Evolutionary conservation across 345 rosid genomes (phyloP), one percentile per base, ranked within the genome.

Genomic region (Populus nigra): DNA sequence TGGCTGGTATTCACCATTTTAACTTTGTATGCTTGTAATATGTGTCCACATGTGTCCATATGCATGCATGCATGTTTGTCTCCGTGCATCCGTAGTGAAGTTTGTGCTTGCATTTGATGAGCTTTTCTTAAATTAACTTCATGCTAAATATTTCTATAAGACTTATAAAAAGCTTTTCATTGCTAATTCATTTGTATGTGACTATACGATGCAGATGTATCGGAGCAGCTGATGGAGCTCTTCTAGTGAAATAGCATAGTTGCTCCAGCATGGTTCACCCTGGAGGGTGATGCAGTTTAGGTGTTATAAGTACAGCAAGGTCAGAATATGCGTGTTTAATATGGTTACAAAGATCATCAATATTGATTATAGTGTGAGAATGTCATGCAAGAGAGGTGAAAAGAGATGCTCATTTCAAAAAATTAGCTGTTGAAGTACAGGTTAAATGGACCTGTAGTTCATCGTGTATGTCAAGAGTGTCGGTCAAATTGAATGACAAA

Each of bases 201-300:
- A 38, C 33, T 71, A 16, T 55, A 27, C 31, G 33, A 35, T 87
- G 91, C 91, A 92, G 93, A 90, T 82, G 89, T 92, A 66, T 76
- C 89, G 0, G 84, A 88, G 78, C 97, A 92, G 82, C 80, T 92
- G 88, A 86, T 90, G 92, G 97, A 92, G 91, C 89, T 92, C 57
- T 84, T 88, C 71, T 85, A 81, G 74, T 50, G 50, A 68, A 71
- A 77, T 13, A 45, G 50, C 35, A 0, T 15, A 78, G 59, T 50
- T 47, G n/a, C 5, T 50, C 1, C 17, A 4, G 49, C 69, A 10
- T 11, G 36, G 43, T 59, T 18, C 36, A 31, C n/a, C 45, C 23
- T 38, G 8, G 22, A 38, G 66, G 65, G 77, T 12, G 67, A 73
- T 78, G 68, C 61, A 27, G 8, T 38, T 39, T 27, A 50, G 62